Base-by-base conservation (phyloP, 139 green algal species). In the Nannochloris sp. region DNA sequence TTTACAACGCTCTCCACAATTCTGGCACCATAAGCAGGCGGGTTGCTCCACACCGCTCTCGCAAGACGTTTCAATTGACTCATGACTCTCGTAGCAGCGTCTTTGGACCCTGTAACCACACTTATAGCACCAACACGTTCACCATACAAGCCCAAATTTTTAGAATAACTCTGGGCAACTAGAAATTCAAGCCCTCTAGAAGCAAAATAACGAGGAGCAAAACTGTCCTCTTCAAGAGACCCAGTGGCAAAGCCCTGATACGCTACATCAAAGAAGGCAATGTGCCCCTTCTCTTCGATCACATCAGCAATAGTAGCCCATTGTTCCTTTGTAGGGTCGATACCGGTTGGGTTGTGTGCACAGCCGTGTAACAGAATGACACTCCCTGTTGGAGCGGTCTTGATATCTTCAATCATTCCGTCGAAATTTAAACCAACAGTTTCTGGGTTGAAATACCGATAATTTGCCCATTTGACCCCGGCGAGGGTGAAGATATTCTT, bases 121-220 rank as follows among this genome's bases (percentile, higher is more conserved):
- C 86, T 89, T 42, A 98, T 66, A 19, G 92, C 90, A 33, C 95
- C 95, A 13, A 99, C 82, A 13, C 95, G 86, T 89, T 99, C 92
- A 13, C 72, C 91, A 74, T 98, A 98, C 58, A 98, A 82, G 4
- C 95, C 95, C 53, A 98, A 83, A 87, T 99, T 99, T 82, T 99
- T 97, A 70, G 79, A 87, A 81, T 96, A 96, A 31, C 74, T 90
- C 25, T 78, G 73, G 1, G 82, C 75, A 32, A 93, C 83, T 36
- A 96, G 65, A 59, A 96, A 65, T 81, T 98, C 92, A 10, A 96
- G 69, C 3, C 94, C 93, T 33, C 75, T 67, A 32, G 89, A 78
- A 27, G 84, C 91, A 74, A 99, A 98, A 54, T 91, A 77, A 4
- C 93, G 82, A 0, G 89, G 84, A 4, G 92, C 89, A 33, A 67